Base-by-base conservation (phyloP, 78 protist species). In the Tieghemostelium lacteum region DNA sequence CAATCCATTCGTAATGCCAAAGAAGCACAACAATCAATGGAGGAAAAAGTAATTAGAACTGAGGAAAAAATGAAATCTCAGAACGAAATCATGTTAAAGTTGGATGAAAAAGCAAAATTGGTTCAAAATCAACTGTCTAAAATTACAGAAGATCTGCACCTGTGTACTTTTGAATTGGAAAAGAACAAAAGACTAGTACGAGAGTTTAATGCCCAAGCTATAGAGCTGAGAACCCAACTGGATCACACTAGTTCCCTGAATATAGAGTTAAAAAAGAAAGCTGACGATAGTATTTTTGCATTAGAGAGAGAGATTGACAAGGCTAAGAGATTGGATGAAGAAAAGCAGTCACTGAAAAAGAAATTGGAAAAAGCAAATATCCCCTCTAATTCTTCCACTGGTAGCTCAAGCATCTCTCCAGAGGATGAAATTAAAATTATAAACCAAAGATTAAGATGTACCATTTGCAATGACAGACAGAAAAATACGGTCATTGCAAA, bases 391-490 rank as follows among this genome's bases (percentile, higher is more conserved):
- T 16, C 14, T 2, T 28, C 62, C 0, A 24, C 70, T 24, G 16
- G 76, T 4, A 8, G 60, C 2, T 49, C 77, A n/a, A 26, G 65
- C 12, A 45, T 69, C 20, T 34, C 69, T 19, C 42, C 77, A 24
- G 77, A 86, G 24, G 85, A 62, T 7, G 92, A 86, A 19, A 16
- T 66, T 1, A 39, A 60, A 86, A n/a, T 73, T 36, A 49, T 77
- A 29, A 72, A 77, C 60, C 76, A 75, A 65, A 66, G 37, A 65
- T 36, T 88, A 52, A 65, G 80, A 66, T 88, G 94, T 39, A 65
- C 94, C 1, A 73, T 88, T 50, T 88, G 94, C 55, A 88, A 88
- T 31, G 94, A 88, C 57, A 62, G 87, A 55, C 86, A 75, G 42
- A 88, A 88, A 64, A 83, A 88, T 57, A n/a, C 29, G 50, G 83